Evolutionary conservation across 495 filamentous ascomycete species (phyloP).

Genomic region (Apiosordaria backusii): DNA sequence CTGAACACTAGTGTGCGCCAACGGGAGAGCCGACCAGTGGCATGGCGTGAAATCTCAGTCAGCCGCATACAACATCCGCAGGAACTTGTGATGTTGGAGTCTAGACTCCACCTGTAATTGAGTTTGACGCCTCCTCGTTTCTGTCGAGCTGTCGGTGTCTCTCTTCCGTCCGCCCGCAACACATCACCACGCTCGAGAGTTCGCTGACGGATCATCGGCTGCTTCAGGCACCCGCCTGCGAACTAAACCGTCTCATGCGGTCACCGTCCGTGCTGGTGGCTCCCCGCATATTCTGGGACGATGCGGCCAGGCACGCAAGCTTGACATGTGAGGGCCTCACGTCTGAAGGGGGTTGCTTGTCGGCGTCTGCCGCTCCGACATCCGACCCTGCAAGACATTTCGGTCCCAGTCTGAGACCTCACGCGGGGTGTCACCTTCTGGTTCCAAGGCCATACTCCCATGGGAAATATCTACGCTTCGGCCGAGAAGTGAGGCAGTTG

Average conservation of each 20-base stretch:
- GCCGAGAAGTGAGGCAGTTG: slow-evolving; percentile 10
- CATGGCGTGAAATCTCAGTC: neutral
- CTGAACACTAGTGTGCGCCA: slow-evolving; percentile 8
- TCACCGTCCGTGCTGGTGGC: neutral
- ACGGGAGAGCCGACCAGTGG: neutral
- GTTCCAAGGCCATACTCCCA: neutral
- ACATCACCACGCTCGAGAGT: neutral
- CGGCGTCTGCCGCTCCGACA: slow-evolving; percentile 1
- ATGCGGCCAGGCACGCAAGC: slow-evolving; percentile 7
- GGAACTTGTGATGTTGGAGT: neutral
- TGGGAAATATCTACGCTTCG: neutral
- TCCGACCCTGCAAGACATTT: slow-evolving; percentile 6
- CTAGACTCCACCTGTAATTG: neutral
- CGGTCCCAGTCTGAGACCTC: slow-evolving; percentile 7
- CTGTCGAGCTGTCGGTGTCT: neutral
- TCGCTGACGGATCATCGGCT: slow-evolving; percentile 6
- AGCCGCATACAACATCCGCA: neutral
- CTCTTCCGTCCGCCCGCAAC: neutral
- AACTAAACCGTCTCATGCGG: slow-evolving; percentile 3
- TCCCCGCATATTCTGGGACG: slow-evolving; percentile 1
- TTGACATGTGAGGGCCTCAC: slow-evolving; percentile 4
- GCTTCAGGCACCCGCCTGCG: neutral
- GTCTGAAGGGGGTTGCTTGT: neutral
- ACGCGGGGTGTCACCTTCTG: neutral
- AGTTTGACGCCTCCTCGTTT: slow-evolving; percentile 5